Base-by-base conservation (phyloP, 139 green algal genomes). In the Micractinium conductrix region DNA sequence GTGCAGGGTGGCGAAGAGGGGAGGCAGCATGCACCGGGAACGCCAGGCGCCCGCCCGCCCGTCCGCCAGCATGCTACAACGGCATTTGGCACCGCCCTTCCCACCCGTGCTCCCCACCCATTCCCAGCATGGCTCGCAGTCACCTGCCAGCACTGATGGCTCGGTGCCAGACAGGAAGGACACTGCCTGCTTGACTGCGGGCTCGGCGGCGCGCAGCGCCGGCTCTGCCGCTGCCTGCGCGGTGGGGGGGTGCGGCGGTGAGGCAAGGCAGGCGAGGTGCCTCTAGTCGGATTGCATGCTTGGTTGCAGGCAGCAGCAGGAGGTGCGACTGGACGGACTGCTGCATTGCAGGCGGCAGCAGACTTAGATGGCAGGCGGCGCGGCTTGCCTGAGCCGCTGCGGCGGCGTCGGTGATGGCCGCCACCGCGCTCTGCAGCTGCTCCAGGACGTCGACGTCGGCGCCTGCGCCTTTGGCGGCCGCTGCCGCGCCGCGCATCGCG, bases 81-180 rank as follows among this genome's bases (percentile, higher is more conserved):
- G n/a, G n/a, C n/a, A n/a, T n/a, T 69, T 24, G 2, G 19, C 62
- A 70, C 26, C 62, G 38, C n/a, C 62, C 60, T 1, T 37, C 60
- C n/a, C 30, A 35, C 65, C 65, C 12, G 33, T 14, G 58, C 65
- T 19, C 33, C 35, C 53, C 53, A 19, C 10, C 8, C 53, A 19
- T 16, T 22, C 53, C 53, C 2, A n/a, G 19, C 5, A 26, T 28
- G 1, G 6, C 12, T 19, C 33, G n/a, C 65, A 72, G 33, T 33
- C 93, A 88, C 97, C 87, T 37, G 83, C 93, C 71, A 98, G 88
- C 1, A 88, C 87, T 14, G 86, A 62, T 6, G 93, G 94, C 43
- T 92, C 86, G 12, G 85, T 88, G 73, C 62, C 87, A 53, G 79
- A 81, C 17, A 97, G 55, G 53, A 94, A 91, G 43, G 26, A 55